These are phyloP conservation scores for Candida michaelii DNA, from an alignment of 805 yeast genomes.

Conservation along the genomic window DNA sequence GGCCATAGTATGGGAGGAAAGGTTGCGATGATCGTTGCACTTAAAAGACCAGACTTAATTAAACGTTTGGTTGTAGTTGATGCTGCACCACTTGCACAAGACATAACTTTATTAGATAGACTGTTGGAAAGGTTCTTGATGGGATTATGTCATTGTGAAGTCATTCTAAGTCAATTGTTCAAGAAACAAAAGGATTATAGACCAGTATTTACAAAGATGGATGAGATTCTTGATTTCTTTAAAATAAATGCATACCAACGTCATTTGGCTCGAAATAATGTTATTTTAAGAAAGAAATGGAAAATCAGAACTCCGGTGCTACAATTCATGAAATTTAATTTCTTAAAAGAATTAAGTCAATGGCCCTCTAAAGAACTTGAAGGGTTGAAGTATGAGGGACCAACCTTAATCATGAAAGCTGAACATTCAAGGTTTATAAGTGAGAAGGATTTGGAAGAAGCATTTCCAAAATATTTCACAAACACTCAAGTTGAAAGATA, in stretches of 20 bases:
- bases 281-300: slow-evolving; percentile 13
- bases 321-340: slow-evolving; percentile 19
- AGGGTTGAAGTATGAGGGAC: slow-evolving; percentile 21
- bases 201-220: slow-evolving; percentile 15
- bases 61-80: slow-evolving; percentile 48
- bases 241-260: slow-evolving; percentile 29
- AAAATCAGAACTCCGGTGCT: slow-evolving; percentile 21
- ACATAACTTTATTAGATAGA: not conserved
- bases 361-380: slow-evolving; percentile 24
- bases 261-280: slow-evolving; percentile 39
- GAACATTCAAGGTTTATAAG: slow-evolving; percentile 41
- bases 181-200: slow-evolving; percentile 19
- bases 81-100: slow-evolving; percentile 39
- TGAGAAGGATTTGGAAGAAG: slow-evolving; percentile 21
- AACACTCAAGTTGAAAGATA: slow-evolving; percentile 18
- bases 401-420: slow-evolving; percentile 47
- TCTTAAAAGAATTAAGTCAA: slow-evolving; percentile 19
- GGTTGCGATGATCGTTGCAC: slow-evolving; percentile 47
- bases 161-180: slow-evolving; percentile 25
- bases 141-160: slow-evolving; percentile 40
- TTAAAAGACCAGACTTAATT: slow-evolving; percentile 40
- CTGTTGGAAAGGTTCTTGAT: slow-evolving; percentile 32
- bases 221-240: slow-evolving; percentile 20
- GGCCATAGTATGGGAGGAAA: slow-evolving; percentile 69
- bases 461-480: slow-evolving; percentile 28